Percentiles rank a stretch among this genome's conserved stretches.
phyloP scores from a whole-genome alignment of 2,329 filamentous ascomycete genomes.

The Fusarium secorum region DNA sequence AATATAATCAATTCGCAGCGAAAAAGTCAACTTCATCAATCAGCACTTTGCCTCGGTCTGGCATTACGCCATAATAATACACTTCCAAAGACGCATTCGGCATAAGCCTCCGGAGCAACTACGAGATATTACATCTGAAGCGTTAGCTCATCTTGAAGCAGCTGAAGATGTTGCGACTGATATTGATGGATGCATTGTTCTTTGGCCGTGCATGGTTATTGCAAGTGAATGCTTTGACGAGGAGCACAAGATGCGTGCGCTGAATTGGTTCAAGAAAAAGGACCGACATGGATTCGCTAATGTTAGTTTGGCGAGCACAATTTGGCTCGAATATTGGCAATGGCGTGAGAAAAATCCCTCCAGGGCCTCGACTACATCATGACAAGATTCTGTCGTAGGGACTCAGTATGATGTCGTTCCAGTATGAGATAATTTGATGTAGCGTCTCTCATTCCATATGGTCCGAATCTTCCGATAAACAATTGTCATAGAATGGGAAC shows the following conservation, averaged over 20 bases:
- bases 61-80: background rate
- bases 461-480: rapidly evolving
- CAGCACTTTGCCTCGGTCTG: background rate
- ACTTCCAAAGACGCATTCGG: background rate
- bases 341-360: background rate
- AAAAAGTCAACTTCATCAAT: background rate
- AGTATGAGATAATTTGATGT: rapidly evolving
- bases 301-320: background rate
- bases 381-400: background rate
- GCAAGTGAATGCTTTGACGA: background rate
- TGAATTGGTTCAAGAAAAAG: background rate
- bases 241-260: background rate
- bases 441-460: background rate
- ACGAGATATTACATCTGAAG: background rate
- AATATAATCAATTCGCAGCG: background rate
- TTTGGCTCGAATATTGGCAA: background rate
- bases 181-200: background rate
- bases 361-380: background rate
- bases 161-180: background rate
- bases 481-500: rapidly evolving
- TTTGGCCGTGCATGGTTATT: background rate
- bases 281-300: background rate
- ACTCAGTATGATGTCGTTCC: background rate
- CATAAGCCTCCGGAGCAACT: background rate
- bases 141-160: background rate